Conservation (phyloP, 2,329 filamentous ascomycete genomes). For the Neofusicoccum ribis region DNA sequence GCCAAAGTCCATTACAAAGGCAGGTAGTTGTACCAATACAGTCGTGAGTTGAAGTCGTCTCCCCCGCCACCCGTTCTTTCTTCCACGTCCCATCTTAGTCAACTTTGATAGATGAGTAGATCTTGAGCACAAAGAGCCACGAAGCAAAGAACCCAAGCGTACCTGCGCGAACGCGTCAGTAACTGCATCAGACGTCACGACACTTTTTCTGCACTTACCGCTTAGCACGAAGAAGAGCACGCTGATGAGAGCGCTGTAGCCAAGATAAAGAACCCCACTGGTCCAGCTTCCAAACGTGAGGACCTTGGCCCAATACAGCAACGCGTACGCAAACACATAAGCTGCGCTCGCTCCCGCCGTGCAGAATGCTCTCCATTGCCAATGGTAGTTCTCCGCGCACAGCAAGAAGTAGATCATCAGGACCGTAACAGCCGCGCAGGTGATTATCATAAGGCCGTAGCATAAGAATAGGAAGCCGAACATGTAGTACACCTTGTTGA, state of each 20-base stretch:
- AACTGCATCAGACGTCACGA: neutral
- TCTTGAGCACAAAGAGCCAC: conserved; percentile 91
- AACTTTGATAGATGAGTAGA: conserved; percentile 97
- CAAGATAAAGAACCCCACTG: conserved; percentile 86
- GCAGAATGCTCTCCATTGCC: conserved; percentile 96
- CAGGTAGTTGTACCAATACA: conserved; percentile 17
- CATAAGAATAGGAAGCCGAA: conserved; percentile 98
- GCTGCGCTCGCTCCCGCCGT: conserved; percentile 86
- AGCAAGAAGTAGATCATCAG: conserved; percentile 95
- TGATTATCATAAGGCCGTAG: conserved; percentile 96
- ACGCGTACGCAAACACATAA: conserved; percentile 89
- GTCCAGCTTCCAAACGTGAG: conserved; percentile 82
- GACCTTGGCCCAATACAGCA: conserved; percentile 89
- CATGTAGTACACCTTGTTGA: conserved; percentile 99
- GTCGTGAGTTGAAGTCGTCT: conserved; percentile 1
- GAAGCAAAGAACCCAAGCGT: conserved; percentile 94
- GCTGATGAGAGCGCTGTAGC: conserved; percentile 86
- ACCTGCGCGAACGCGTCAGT: conserved; percentile 53
- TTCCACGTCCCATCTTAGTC: conserved; percentile 56
- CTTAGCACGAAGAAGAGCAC: conserved; percentile 92
- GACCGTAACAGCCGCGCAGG: conserved; percentile 86
- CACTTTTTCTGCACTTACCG: conserved; percentile 58
- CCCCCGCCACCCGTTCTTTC: neutral
- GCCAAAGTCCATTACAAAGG: conserved; percentile 30
- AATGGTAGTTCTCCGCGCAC: conserved; percentile 96